Base-by-base conservation (phyloP, 257 asterid species). In the Cinchona pubescens region DNA sequence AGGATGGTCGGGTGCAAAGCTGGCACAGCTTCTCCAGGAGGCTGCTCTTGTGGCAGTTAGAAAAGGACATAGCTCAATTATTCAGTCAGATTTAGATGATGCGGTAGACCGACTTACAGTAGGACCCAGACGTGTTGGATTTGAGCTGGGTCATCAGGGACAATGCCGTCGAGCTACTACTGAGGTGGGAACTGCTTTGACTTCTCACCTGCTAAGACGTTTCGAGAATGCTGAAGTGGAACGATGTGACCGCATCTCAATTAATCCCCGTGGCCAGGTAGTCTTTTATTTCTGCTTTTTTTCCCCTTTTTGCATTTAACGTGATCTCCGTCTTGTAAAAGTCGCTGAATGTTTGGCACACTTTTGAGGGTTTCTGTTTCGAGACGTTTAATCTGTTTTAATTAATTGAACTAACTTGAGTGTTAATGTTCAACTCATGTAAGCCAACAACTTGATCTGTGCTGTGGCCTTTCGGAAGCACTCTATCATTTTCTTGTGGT, bases 31-130 rank as follows among this genome's bases (percentile, higher is more conserved):
- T 73, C 97, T 95, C 82, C 99, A 92, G 78, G 99, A 95, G 87
- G 97, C 98, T 37, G 98, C 99, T 83, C 94, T 95, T 71, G 97
- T 95, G 74, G 99, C 99, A 49, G 99, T 95, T 58, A 87, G 99
- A 83, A 95, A 83, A 84, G 86, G 93, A 48, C 99, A 92, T 65
- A 43, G 84, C 73, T 88, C 94, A 59, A 91, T 95, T 81, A 83
- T 92, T 80, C 86, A 85, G 34, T 75, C 96, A 8, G 99, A 95
- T 83, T 80, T 95, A 88, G 97, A 95, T 83, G 94, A 91, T 82
- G 99, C 98, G n/a, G 96, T 91, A 55, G 97, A 90, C 78, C 89
- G 99, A 71, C 96, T 95, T 42, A 92, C 98, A n/a, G 93, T 95
- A 68, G 99, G 99, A 67, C 98, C 98, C 16, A 92, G 79, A 80